These are phyloP conservation scores for Mycena rebaudengoi DNA, from an alignment of 768 basidiomycete species.

Conservation along the genomic window DNA sequence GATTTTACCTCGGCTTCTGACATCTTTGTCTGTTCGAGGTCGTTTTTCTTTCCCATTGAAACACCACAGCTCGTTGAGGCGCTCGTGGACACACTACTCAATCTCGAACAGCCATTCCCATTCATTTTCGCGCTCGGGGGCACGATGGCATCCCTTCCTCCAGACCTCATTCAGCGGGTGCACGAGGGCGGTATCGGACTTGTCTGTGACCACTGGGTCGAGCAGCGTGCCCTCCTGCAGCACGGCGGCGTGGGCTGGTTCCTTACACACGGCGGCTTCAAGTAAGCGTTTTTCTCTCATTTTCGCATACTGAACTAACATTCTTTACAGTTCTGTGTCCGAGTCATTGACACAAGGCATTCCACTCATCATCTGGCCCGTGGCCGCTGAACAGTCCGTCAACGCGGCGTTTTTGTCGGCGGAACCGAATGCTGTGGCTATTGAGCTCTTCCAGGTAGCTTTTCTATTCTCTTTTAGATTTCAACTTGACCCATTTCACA, in stretches of 20 bases:
- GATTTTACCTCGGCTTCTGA: not conserved
- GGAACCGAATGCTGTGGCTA: not conserved
- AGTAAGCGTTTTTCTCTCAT: not conserved
- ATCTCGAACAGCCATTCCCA: conserved; percentile 7
- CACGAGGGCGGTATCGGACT: conserved; percentile 3
- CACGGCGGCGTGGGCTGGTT: conserved; percentile 5
- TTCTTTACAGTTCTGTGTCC: not conserved
- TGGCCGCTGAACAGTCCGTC: conserved; percentile 7
- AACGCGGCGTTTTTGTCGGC: conserved; percentile 10
- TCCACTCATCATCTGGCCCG: conserved; percentile 11
- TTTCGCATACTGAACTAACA: not conserved
- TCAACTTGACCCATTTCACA: no score
- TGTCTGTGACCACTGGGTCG: conserved; percentile 13
- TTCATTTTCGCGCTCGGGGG: conserved; percentile 10
- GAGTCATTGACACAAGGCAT: conserved; percentile 14
- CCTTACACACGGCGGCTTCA: conserved; percentile 17
- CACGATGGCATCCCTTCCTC: conserved; percentile 9
- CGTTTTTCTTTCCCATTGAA: conserved; percentile 11
- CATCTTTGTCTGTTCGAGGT: not conserved
- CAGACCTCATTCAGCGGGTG: conserved; percentile 1
- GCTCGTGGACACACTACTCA: conserved; percentile 9
- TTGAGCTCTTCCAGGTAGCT: conserved; percentile 4
- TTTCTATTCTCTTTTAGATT: not conserved
- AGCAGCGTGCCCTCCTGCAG: conserved; percentile 8
- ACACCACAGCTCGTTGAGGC: not conserved